Percentiles rank a stretch among this genome's conserved stretches.
Conservation (phyloP, 192 early-diverging fungal species). For the Backusella liffmaniae region DNA sequence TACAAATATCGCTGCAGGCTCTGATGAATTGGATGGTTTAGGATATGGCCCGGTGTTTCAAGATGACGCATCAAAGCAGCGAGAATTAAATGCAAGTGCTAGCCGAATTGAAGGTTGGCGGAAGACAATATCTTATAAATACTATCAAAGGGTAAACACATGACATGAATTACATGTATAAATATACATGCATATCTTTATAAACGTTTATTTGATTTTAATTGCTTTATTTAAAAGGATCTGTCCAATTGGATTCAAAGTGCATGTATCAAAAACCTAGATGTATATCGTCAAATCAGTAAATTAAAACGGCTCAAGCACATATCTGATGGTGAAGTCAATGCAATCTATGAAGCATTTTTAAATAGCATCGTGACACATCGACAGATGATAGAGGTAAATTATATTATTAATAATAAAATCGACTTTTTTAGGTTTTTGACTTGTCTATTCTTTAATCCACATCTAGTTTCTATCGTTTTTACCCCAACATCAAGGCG, state of each 20-base stretch:
- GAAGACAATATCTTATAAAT: slow-evolving; percentile 71
- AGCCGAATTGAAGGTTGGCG: slow-evolving; percentile 89
- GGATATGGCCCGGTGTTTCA: slow-evolving; percentile 72
- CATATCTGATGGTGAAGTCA: slow-evolving; percentile 60
- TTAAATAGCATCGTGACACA: slow-evolving; percentile 67
- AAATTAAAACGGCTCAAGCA: slow-evolving; percentile 49
- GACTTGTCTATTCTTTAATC: background rate
- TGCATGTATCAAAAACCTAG: slow-evolving; percentile 62
- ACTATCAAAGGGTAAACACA: slow-evolving; percentile 54
- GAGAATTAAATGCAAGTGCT: slow-evolving; percentile 72
- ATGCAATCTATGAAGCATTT: slow-evolving; percentile 68
- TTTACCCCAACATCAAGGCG: slow-evolving; percentile 78
- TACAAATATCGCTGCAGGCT: slow-evolving; percentile 62
- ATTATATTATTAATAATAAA: background rate
- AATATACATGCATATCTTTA: background rate
- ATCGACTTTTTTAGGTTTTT: background rate
- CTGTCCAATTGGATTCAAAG: slow-evolving; percentile 54
- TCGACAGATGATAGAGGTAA: slow-evolving; percentile 77
- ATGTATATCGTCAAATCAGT: slow-evolving; percentile 68
- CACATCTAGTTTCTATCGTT: slow-evolving; percentile 59
- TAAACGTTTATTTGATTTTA: background rate
- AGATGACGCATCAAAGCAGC: slow-evolving; percentile 61
- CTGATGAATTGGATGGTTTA: slow-evolving; percentile 32
- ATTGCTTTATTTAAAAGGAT: slow-evolving; percentile 45
- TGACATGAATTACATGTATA: too few species aligned